Conservation (phyloP, 2,329 filamentous ascomycete genomes). For the Colletotrichum spinosum region DNA sequence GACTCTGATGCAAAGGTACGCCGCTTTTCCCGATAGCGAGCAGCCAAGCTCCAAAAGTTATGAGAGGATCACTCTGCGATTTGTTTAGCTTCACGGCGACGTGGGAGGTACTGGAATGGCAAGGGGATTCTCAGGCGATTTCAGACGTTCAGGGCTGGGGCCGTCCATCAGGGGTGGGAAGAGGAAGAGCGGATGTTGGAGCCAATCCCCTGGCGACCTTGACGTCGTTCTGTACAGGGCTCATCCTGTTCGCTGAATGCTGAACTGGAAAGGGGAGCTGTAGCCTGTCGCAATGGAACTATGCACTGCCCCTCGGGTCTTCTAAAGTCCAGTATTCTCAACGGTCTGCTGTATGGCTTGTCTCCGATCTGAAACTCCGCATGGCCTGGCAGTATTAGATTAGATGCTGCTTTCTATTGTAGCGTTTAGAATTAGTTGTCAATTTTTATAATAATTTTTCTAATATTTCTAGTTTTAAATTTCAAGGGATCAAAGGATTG, state of each 20-base stretch:
- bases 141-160: slow-evolving; percentile 13
- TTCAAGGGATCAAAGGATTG: too few species aligned
- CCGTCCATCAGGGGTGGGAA: not conserved
- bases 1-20: too few species aligned
- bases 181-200: slow-evolving; percentile 23
- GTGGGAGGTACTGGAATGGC: slow-evolving; percentile 1
- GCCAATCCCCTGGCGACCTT: slow-evolving; percentile 10
- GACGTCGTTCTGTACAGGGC: slow-evolving; percentile 10
- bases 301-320: slow-evolving; percentile 19
- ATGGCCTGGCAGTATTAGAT: too few species aligned
- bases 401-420: too few species aligned
- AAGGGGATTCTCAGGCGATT: slow-evolving; percentile 20
- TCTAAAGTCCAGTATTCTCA: slow-evolving; percentile 15
- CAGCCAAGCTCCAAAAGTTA: too few species aligned
- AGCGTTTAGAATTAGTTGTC: too few species aligned
- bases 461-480: too few species aligned
- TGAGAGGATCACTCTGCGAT: too few species aligned
- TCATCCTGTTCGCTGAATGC: not conserved
- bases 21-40: too few species aligned
- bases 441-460: too few species aligned
- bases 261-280: not conserved
- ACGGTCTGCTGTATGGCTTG: slow-evolving; percentile 25
- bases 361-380: slow-evolving; percentile 29
- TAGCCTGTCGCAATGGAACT: too few species aligned
- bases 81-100: slow-evolving; percentile 4